Base-by-base conservation (phyloP, 2,329 filamentous ascomycete genomes). In the Trematosphaeria pertusa region DNA sequence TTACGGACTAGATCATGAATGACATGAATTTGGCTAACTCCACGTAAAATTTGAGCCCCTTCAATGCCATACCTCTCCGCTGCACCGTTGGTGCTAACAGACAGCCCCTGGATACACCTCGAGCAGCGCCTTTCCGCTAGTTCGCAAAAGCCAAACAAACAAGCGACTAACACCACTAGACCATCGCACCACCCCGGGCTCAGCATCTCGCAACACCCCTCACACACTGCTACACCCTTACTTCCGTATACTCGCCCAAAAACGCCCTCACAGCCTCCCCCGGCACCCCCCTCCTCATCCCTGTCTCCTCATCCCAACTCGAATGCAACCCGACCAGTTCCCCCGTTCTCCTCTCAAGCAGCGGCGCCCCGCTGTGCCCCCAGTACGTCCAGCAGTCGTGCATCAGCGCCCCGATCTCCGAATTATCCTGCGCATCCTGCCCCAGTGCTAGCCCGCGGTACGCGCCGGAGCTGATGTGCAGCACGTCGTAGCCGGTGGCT, bases 311-410 rank as follows among this genome's bases (percentile, higher is more conserved):
- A 56, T 83, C 78, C 78, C 80, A 83, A 20, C 73, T 78, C 3
- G 78, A 81, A 68, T 83, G 79, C 50, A 83, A 48, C 1, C 79
- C 80, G 0, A 81, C 62, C 43, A 83, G 55, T 8, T 19, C 55
- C 0, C 76, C 76, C 10, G 64, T 67, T n/a, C 49, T 58, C 21
- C 49, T 42, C 12, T 73, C 59, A n/a, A 81, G 50, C 12, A 83
- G 59, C 1, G 77, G 78, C 4, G 79, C 80, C 3, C 79, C 79
- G 17, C 75, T 80, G 58, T 82, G 79, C 1, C 80, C 80, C 81
- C 80, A 82, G 59, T 82, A 83, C 1, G 79, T 82, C 80, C 80
- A 83, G 46, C 77, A 79, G 55, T 78, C 75, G 58, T 83, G 80
- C 71, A 73, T 78, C 53, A 82, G 52, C 0, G 73, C 73, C 1